Percentiles rank a stretch among this genome's conserved stretches.
These are phyloP conservation scores for Basipetospora chlamydospora DNA, from an alignment of 2,329 filamentous ascomycete genomes.

Conservation along the genomic window DNA sequence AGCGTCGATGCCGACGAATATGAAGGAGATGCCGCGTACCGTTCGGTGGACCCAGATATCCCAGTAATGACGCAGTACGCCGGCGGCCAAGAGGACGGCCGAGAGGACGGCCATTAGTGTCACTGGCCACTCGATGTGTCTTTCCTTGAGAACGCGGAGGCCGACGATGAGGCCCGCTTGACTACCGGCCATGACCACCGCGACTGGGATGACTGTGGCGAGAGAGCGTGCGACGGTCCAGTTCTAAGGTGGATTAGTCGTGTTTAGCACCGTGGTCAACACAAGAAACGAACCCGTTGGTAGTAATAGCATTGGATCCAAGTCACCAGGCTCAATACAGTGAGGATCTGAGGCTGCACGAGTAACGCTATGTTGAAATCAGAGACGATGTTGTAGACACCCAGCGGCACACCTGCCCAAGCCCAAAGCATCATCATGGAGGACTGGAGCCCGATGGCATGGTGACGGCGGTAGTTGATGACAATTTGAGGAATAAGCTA, in stretches of 20 bases:
- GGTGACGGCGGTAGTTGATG: conserved; percentile 51
- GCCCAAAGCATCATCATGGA: conserved; percentile 64
- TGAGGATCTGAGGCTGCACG: conserved; percentile 28
- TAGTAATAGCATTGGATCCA: conserved; percentile 31
- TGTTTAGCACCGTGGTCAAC: not conserved
- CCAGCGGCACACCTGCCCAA: conserved; percentile 51
- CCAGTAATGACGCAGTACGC: conserved; percentile 54
- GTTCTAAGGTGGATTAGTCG: conserved; percentile 20
- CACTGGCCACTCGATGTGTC: conserved; percentile 41
- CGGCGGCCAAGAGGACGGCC: conserved; percentile 46
- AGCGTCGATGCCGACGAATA: conserved; percentile 58
- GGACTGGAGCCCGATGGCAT: conserved; percentile 49
- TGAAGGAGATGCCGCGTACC: conserved; percentile 55
- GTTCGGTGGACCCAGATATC: conserved; percentile 54
- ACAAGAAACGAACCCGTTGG: conserved; percentile 17
- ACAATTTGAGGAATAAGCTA: conserved; percentile 56
- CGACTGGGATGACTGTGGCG: conserved; percentile 33
- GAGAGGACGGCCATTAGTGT: conserved; percentile 54
- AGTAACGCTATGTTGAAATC: conserved; percentile 25
- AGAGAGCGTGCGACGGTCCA: conserved; percentile 36
- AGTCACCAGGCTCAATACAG: conserved; percentile 24
- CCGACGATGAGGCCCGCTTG: conserved; percentile 46
- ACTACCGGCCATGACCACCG: conserved; percentile 40
- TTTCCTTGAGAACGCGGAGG: conserved; percentile 28
- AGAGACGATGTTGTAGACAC: conserved; percentile 31